phyloP scores from a whole-genome alignment of 2,329 filamentous ascomycete species.

The Rasamsonia emersonii region DNA sequence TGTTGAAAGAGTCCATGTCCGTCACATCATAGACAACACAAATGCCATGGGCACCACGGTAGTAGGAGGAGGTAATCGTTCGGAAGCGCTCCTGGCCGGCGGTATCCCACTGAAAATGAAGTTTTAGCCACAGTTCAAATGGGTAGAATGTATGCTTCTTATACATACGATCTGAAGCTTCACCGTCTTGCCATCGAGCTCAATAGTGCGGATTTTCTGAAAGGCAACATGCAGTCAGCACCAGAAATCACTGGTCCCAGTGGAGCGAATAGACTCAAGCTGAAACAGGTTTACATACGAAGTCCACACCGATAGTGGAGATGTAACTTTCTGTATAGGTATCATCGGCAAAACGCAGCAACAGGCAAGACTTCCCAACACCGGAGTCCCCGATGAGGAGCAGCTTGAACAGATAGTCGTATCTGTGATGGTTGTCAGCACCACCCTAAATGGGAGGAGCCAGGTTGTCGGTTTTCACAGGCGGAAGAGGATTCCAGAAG shows the following conservation, averaged over 20 bases:
- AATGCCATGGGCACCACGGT: conserved; percentile 97
- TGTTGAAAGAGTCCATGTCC: conserved; percentile 99
- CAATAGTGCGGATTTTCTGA: conserved; percentile 99
- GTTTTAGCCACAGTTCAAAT: conserved; percentile 1
- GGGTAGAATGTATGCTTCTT: background rate
- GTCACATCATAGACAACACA: conserved; percentile 99
- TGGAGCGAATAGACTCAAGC: no score
- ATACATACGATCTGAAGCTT: conserved; percentile 92
- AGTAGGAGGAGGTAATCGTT: conserved; percentile 99
- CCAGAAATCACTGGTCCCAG: conserved; percentile 6
- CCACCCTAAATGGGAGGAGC: conserved; percentile 11
- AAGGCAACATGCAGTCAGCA: conserved; percentile 15
- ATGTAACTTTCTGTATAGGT: conserved; percentile 99
- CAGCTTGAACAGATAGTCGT: conserved; percentile 99
- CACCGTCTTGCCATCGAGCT: conserved; percentile 98
- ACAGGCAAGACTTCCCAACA: conserved; percentile 98
- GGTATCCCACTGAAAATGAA: conserved; percentile 75
- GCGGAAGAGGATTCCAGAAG: background rate
- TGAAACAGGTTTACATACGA: no score
- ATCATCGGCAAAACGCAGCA: conserved; percentile 95
- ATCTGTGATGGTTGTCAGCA: conserved; percentile 53
- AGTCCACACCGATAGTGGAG: conserved; percentile 98
- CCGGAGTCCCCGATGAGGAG: conserved; percentile 99
- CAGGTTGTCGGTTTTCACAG: background rate
- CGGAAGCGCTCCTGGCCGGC: conserved; percentile 99